phyloP scores from a whole-genome alignment of 2,329 filamentous ascomycete genomes.

The Penicillium sp. region DNA sequence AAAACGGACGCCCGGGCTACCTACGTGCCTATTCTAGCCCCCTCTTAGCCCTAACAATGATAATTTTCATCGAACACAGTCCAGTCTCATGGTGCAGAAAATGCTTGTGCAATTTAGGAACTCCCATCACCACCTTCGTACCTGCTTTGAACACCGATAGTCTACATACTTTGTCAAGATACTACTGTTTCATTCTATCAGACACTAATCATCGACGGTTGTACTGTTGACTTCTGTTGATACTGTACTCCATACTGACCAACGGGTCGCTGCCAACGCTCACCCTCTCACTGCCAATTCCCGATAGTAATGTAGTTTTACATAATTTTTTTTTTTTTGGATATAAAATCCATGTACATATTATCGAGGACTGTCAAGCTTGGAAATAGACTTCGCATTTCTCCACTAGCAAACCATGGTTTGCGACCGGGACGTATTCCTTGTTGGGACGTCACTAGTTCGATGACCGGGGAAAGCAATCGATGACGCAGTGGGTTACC shows the following conservation, averaged over 20 bases:
- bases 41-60: neutral
- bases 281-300: no score
- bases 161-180: neutral
- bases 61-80: neutral
- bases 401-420: neutral
- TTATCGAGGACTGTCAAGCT: no score
- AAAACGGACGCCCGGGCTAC: neutral
- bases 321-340: neutral
- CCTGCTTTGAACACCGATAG: neutral
- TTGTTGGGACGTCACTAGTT: neutral
- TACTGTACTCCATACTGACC: neutral
- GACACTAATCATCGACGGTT: neutral
- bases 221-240: no score
- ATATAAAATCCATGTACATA: neutral
- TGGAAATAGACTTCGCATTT: neutral
- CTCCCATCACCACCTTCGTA: neutral
- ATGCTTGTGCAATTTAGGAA: neutral
- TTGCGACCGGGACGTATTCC: neutral
- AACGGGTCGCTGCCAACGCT: neutral
- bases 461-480: neutral
- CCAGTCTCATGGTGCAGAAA: neutral
- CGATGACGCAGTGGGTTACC: constrained; percentile 12
- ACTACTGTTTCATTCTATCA: neutral
- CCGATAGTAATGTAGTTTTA: neutral
- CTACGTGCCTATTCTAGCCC: neutral